Evolutionary conservation across 2,329 filamentous ascomycete genomes (phyloP), one percentile per base, ranked within the genome.

Genomic region (Ceratocystis alfenasii): DNA sequence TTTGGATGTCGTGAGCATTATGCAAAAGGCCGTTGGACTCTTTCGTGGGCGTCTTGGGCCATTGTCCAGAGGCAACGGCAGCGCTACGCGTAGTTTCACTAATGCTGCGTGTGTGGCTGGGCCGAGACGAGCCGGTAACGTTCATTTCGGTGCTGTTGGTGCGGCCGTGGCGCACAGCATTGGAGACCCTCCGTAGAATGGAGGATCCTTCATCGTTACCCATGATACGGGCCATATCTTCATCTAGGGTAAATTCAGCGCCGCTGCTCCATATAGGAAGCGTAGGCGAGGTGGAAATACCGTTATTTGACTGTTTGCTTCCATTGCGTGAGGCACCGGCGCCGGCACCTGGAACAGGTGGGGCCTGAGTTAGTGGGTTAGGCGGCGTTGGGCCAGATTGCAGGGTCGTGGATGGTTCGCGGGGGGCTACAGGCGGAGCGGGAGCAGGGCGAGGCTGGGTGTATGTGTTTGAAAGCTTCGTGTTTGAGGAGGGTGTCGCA

Each of bases 241-340:
- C 92, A 70, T 97, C 93, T 87, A 96, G 86, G 68, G 88, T 94
- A 72, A 96, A 94, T 70, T 95, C 91, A 65, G 87, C 90, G 64
- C 89, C 90, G 55, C 83, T 82, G 74, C 88, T 95, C 83, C 83
- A 89, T 71, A 87, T 81, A 69, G 87, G 84, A 69, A 90, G 78
- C 71, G 85, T 86, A 8, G 87, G 86, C 8, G 87, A 89, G 48
- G 75, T 75, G 66, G 62, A 62, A 62, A 65, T 67, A 67, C 66
- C 62, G 55, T 67, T 67, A 55, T 33, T 65, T 33, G 60, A 59
- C 63, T 67, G 66, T 36, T 61, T 62, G 30, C 64, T 63, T 62
- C 66, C 66, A 65, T 63, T 64, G 25, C 66, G 63, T 28, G 62
- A 60, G 64, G 66, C 57, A 44, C 36, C 36, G 10, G 36, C 36